Evolutionary conservation across 129 eudicot genomes (phyloP).

Genomic region (Glebionis coronaria): DNA sequence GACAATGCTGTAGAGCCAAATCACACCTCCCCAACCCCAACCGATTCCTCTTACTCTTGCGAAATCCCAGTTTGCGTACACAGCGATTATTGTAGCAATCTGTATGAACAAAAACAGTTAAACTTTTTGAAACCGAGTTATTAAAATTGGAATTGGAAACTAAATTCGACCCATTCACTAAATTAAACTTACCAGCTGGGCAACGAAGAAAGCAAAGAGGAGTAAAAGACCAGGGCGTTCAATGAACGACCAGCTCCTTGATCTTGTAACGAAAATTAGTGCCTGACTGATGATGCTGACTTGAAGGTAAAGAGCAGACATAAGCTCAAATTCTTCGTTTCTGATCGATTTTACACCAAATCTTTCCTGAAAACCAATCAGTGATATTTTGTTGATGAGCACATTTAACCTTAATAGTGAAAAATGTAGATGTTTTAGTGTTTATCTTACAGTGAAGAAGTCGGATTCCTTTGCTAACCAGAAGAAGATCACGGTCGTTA

Average conservation of each 20-base stretch:
- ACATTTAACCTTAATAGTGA: no score
- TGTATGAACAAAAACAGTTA: constrained; percentile 10
- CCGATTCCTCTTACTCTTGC: constrained; percentile 72
- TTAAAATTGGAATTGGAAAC: background rate
- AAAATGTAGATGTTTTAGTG: background rate
- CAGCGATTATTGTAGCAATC: constrained; percentile 78
- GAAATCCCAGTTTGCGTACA: constrained; percentile 74
- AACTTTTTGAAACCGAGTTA: background rate
- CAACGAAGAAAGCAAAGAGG: constrained; percentile 55
- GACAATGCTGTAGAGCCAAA: constrained; percentile 66
- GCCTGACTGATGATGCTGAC: constrained; percentile 93
- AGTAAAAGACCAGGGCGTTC: constrained; percentile 88
- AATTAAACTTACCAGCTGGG: constrained; percentile 62
- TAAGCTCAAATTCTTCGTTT: constrained; percentile 42
- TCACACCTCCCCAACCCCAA: constrained; percentile 95
- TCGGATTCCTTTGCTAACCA: constrained; percentile 63
- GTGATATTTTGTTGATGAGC: background rate
- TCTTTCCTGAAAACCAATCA: constrained; percentile 39
- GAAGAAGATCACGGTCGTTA: constrained; percentile 83
- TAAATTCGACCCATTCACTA: background rate
- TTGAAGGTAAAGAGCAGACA: constrained; percentile 84
- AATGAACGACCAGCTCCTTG: constrained; percentile 77
- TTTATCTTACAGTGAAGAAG: constrained; percentile 59
- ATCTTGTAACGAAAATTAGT: constrained; percentile 85
- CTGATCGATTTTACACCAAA: constrained; percentile 60